phyloP scores from a whole-genome alignment of 805 yeast species.

The Lachancea thermotolerans region DNA sequence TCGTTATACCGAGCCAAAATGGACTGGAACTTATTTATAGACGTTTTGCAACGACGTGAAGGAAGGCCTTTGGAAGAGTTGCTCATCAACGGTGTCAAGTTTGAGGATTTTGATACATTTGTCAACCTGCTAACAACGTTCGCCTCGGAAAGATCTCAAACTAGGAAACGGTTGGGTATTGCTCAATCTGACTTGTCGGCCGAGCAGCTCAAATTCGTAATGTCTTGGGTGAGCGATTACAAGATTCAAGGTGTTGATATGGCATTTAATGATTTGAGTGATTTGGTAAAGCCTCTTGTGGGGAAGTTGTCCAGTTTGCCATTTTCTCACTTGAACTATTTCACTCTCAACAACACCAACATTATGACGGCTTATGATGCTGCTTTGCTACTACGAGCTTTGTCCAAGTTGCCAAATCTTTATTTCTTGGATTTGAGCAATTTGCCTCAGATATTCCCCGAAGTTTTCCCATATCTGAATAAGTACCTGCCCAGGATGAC shows the following conservation, averaged over 20 bases:
- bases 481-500: slow-evolving; percentile 64
- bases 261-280: slow-evolving; percentile 66
- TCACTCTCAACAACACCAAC: slow-evolving; percentile 62
- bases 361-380: slow-evolving; percentile 47
- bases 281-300: slow-evolving; percentile 25
- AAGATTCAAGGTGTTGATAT: slow-evolving; percentile 62
- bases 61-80: slow-evolving; percentile 64
- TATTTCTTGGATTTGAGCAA: slow-evolving; percentile 71
- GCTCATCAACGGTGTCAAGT: slow-evolving; percentile 70
- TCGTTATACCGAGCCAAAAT: slow-evolving; percentile 54
- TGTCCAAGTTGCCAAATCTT: slow-evolving; percentile 51
- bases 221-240: slow-evolving; percentile 48
- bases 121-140: slow-evolving; percentile 51
- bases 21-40: slow-evolving; percentile 77
- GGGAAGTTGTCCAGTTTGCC: slow-evolving; percentile 17
- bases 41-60: slow-evolving; percentile 59
- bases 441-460: slow-evolving; percentile 61
- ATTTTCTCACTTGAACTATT: slow-evolving; percentile 33
- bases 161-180: slow-evolving; percentile 51
- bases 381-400: slow-evolving; percentile 40
- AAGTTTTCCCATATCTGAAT: slow-evolving; percentile 48
- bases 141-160: slow-evolving; percentile 33
- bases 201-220: slow-evolving; percentile 51
- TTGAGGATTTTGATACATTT: slow-evolving; percentile 44
- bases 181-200: slow-evolving; percentile 61